These are phyloP conservation scores for Colletotrichum plurivorum DNA, from an alignment of 2,329 filamentous ascomycete species.

Conservation along the genomic window DNA sequence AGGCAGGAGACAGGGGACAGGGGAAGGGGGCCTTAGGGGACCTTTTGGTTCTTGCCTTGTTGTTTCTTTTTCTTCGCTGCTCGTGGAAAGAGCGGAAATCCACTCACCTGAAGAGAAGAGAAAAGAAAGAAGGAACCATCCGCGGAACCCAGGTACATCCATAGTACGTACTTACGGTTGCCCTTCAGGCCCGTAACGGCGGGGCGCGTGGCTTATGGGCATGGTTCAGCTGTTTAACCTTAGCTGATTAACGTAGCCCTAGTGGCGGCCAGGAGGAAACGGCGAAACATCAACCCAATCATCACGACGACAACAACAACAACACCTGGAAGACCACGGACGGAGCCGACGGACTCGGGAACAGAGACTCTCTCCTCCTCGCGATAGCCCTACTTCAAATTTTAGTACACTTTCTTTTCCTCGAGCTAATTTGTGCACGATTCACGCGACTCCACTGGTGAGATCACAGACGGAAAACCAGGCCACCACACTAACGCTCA, in stretches of 20 bases:
- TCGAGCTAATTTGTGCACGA: not conserved
- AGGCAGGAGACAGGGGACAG: slow-evolving; percentile 12
- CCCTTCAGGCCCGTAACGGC: not conserved
- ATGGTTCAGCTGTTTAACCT: no score
- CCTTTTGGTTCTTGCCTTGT: slow-evolving; percentile 1
- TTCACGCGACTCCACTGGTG: slow-evolving; percentile 8
- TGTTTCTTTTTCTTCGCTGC: not conserved
- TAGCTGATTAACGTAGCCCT: no score
- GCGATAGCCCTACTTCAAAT: slow-evolving; percentile 8
- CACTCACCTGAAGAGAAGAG: not conserved
- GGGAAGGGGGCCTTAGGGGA: not conserved
- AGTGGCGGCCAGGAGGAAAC: not conserved
- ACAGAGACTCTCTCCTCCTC: slow-evolving; percentile 10
- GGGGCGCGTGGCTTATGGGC: not conserved
- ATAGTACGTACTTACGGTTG: not conserved
- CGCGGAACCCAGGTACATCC: not conserved
- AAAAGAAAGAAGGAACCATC: slow-evolving; percentile 2
- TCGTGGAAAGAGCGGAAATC: not conserved
- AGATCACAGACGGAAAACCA: slow-evolving; percentile 20
- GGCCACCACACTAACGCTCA: slow-evolving; percentile 6
- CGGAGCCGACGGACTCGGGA: not conserved
- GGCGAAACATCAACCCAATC: slow-evolving; percentile 27
- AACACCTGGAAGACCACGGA: not conserved
- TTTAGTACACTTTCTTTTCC: not conserved
- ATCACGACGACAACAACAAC: not conserved